phyloP scores from a whole-genome alignment of 1,139 yeast genomes.

The Wickerhamiella infanticola region DNA sequence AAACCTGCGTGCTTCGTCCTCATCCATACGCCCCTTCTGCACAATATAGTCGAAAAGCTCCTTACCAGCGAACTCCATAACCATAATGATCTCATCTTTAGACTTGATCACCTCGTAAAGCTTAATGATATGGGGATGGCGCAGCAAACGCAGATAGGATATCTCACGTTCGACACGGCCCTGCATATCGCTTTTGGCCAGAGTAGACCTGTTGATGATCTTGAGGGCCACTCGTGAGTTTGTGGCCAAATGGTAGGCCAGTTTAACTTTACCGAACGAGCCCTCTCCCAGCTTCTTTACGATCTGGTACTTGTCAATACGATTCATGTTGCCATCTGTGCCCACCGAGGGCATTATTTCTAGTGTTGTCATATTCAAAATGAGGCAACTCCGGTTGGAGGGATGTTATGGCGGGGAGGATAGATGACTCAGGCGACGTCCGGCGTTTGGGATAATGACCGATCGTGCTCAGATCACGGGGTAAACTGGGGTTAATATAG shows the following conservation, averaged over 20 bases:
- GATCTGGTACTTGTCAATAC: slow-evolving; percentile 87
- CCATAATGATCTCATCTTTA: slow-evolving; percentile 94
- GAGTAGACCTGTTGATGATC: slow-evolving; percentile 82
- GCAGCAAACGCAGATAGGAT: slow-evolving; percentile 66
- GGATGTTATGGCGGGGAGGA: too few species aligned
- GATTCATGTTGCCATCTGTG: neutral
- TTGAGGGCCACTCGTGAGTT: slow-evolving; percentile 91
- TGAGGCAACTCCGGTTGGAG: too few species aligned
- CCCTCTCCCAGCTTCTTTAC: slow-evolving; percentile 95
- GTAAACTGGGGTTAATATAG: too few species aligned
- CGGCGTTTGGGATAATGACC: too few species aligned
- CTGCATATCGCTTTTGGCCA: slow-evolving; percentile 95
- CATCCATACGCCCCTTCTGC: slow-evolving; percentile 89
- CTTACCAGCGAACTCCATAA: slow-evolving; percentile 91
- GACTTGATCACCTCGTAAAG: slow-evolving; percentile 92
- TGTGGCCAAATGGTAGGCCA: slow-evolving; percentile 85
- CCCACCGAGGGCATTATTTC: neutral
- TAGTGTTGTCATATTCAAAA: neutral
- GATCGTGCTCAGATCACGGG: too few species aligned
- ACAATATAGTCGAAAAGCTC: slow-evolving; percentile 93
- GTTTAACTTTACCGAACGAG: slow-evolving; percentile 90
- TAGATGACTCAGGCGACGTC: neutral
- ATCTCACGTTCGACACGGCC: slow-evolving; percentile 93
- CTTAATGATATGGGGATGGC: slow-evolving; percentile 96
- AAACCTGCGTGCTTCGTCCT: slow-evolving; percentile 83